Conservation (phyloP, 805 yeast genomes). For the Yarrowia bubula region DNA sequence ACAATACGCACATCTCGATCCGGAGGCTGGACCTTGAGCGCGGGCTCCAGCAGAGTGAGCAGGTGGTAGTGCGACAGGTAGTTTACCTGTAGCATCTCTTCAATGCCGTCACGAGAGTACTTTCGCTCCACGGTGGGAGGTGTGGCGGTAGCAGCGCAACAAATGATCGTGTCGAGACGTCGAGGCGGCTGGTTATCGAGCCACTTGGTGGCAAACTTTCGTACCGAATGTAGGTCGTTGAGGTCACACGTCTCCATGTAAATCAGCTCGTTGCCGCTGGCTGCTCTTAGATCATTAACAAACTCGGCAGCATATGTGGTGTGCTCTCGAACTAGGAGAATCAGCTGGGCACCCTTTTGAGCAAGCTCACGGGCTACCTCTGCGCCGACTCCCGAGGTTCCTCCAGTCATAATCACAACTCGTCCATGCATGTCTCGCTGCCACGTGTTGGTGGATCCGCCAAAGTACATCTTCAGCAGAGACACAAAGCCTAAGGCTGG, state of each 20-base stretch:
- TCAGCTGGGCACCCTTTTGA: constrained; percentile 20
- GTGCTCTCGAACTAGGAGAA: constrained; percentile 60
- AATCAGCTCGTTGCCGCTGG: constrained; percentile 67
- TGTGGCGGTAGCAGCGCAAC: constrained; percentile 79
- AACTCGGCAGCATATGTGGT: constrained; percentile 57
- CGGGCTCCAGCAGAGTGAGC: constrained; percentile 75
- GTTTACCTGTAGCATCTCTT: constrained; percentile 78
- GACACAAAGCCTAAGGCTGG: not conserved
- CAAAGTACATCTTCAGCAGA: constrained; percentile 63
- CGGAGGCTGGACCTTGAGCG: constrained; percentile 84
- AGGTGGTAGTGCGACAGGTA: constrained; percentile 80
- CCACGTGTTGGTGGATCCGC: constrained; percentile 85
- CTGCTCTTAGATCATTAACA: constrained; percentile 70
- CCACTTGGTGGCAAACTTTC: constrained; percentile 94
- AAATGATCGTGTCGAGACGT: constrained; percentile 82
- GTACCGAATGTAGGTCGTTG: constrained; percentile 64
- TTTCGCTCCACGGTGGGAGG: constrained; percentile 69
- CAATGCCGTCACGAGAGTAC: constrained; percentile 78
- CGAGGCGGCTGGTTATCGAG: constrained; percentile 87
- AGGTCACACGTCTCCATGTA: constrained; percentile 92
- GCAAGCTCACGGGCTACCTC: constrained; percentile 16
- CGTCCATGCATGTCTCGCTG: constrained; percentile 72
- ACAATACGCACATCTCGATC: constrained; percentile 89
- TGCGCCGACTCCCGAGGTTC: constrained; percentile 18
- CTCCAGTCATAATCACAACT: constrained; percentile 24